Conservation (phyloP, 805 yeast species). For the Lipomyces starkeyi region DNA sequence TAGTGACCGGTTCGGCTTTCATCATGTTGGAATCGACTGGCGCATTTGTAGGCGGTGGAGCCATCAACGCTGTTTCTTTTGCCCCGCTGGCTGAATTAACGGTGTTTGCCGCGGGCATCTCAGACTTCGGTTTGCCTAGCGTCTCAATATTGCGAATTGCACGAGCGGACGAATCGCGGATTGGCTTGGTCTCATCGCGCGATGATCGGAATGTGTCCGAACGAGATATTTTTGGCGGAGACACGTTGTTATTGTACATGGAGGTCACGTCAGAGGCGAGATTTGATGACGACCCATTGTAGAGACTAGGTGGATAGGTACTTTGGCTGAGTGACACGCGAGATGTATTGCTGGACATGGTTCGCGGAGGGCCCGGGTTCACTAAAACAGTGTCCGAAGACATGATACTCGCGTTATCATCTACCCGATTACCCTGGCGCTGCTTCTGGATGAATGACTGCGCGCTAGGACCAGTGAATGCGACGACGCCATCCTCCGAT, state of each 20-base stretch:
- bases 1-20: constrained; percentile 13
- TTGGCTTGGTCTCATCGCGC: constrained; percentile 11
- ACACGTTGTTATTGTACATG: constrained; percentile 6
- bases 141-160: constrained; percentile 31
- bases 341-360: constrained; percentile 17
- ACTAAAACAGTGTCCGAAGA: constrained; percentile 20
- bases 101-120: constrained; percentile 10
- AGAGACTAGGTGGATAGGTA: constrained; percentile 7
- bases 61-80: constrained; percentile 33
- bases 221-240: constrained; percentile 7
- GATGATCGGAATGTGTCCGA: constrained; percentile 9
- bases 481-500: constrained; percentile 33
- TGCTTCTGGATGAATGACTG: constrained; percentile 24
- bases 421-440: constrained; percentile 15
- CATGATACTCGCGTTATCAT: constrained; percentile 22
- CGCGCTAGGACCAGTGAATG: constrained; percentile 23
- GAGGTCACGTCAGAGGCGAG: constrained; percentile 14
- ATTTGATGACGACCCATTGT: constrained; percentile 16
- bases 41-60: constrained; percentile 29
- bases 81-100: constrained; percentile 34
- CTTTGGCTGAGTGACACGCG: constrained; percentile 4
- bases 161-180: constrained; percentile 12
- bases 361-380: not conserved
- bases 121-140: constrained; percentile 21
- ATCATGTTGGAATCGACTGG: constrained; percentile 5